Percentiles rank a stretch among this genome's conserved stretches.
phyloP scores from a whole-genome alignment of 2,329 filamentous ascomycete genomes.

The Tolypocladium amazonense region DNA sequence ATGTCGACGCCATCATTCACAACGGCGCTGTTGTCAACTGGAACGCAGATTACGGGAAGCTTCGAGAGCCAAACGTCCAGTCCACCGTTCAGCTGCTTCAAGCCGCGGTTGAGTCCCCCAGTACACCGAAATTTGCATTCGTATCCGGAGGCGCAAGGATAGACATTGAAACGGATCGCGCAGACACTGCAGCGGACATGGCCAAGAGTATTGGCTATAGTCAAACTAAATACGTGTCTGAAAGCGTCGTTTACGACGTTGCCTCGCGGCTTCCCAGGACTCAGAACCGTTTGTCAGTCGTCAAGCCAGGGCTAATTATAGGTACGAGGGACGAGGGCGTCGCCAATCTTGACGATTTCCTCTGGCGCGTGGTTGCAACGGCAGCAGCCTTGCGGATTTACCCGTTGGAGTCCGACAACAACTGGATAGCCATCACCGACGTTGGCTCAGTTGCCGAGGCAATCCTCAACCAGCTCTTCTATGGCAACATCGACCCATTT shows the following conservation, averaged over 20 bases:
- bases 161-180: neutral
- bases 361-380: slow-evolving; percentile 7
- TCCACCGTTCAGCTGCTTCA: neutral
- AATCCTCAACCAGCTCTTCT: neutral
- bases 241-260: slow-evolving; percentile 5
- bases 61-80: neutral
- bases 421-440: neutral
- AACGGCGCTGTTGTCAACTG: neutral
- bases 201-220: neutral
- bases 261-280: neutral
- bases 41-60: neutral
- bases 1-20: neutral
- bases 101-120: neutral
- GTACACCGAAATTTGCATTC: neutral
- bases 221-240: slow-evolving; percentile 1
- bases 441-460: neutral
- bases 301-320: slow-evolving; percentile 10
- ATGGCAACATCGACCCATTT: neutral
- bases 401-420: neutral
- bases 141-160: neutral
- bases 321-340: slow-evolving; percentile 5
- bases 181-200: neutral
- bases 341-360: slow-evolving; percentile 8
- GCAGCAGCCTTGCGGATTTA: neutral
- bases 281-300: slow-evolving; percentile 8